Percentiles rank a stretch among this genome's conserved stretches.
phyloP scores from a whole-genome alignment of 768 basidiomycete genomes.

The Tephrocybe sp. region DNA sequence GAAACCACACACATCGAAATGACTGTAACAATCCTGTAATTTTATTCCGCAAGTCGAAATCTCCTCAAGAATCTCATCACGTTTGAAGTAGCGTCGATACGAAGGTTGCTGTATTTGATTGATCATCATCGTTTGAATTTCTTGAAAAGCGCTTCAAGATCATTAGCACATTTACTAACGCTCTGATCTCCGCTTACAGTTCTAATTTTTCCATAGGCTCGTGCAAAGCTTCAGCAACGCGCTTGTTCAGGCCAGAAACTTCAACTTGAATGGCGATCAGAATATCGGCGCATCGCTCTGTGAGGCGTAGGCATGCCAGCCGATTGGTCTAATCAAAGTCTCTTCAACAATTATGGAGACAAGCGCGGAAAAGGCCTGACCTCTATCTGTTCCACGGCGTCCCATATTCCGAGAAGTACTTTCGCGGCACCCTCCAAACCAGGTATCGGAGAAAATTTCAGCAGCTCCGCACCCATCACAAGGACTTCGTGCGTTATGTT shows the following conservation, averaged over 20 bases:
- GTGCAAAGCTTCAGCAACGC: conserved; percentile 45
- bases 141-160: conserved; percentile 35
- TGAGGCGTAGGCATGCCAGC: conserved; percentile 66
- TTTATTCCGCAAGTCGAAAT: conserved; percentile 52
- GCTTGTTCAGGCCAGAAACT: conserved; percentile 51
- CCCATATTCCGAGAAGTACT: conserved; percentile 62
- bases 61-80: conserved; percentile 61
- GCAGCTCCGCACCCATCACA: conserved; percentile 30
- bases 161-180: neutral
- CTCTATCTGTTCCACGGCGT: conserved; percentile 55
- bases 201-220: conserved; percentile 51
- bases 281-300: conserved; percentile 69
- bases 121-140: conserved; percentile 49
- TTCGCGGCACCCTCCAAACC: conserved; percentile 51
- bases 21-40: conserved; percentile 54
- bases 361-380: conserved; percentile 38
- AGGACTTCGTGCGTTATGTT: conserved; percentile 39
- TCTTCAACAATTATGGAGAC: neutral
- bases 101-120: conserved; percentile 66
- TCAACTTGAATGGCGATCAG: conserved; percentile 61
- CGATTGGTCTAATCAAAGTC: conserved; percentile 54
- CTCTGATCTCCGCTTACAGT: conserved; percentile 31
- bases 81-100: conserved; percentile 71
- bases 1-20: conserved; percentile 46
- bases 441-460: conserved; percentile 49